phyloP scores from a whole-genome alignment of 768 basidiomycete species.

The Boletus rubropictus region DNA sequence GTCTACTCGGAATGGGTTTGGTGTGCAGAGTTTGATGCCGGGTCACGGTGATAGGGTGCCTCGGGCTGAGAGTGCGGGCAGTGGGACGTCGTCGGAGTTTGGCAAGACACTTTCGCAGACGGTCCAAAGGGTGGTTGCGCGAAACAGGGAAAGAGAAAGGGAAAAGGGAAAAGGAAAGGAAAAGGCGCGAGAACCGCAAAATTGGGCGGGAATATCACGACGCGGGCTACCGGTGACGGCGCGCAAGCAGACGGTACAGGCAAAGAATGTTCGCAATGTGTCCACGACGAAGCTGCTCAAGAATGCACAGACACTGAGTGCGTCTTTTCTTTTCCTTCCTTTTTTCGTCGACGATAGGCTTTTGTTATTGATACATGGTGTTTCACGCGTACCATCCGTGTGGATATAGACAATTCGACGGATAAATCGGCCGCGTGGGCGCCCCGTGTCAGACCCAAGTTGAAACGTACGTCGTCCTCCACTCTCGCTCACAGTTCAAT shows the following conservation, averaged over 20 bases:
- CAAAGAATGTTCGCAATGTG: constrained; percentile 8
- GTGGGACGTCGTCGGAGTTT: constrained; percentile 12
- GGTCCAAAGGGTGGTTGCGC: constrained; percentile 1
- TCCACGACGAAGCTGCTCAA: constrained; percentile 10
- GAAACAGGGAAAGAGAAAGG: constrained; percentile 4
- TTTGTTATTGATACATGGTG: neutral
- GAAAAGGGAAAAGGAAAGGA: neutral
- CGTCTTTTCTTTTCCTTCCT: constrained; percentile 6
- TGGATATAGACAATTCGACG: neutral
- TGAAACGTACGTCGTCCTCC: constrained; percentile 11
- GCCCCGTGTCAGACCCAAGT: constrained; percentile 9
- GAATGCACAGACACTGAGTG: constrained; percentile 18
- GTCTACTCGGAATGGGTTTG: neutral
- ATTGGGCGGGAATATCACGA: neutral
- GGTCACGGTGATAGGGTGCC: neutral
- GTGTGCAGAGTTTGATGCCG: neutral
- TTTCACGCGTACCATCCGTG: neutral
- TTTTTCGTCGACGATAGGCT: neutral
- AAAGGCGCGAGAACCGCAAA: neutral
- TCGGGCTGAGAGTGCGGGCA: neutral
- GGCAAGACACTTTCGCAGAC: constrained; percentile 13
- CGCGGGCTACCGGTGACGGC: neutral
- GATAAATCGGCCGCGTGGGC: constrained; percentile 15
- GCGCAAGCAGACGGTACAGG: constrained; percentile 11
- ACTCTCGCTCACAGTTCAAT: neutral